These are phyloP conservation scores for Medicago truncatula DNA, from an alignment of 306 rosid species.

Conservation along the genomic window MtrunA17r5.0-ANR NC_053045.1:47815501-47816000, in stretches of 20 bases:
- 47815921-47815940: background rate
- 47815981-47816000: too few relatives aligned
- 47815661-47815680: slow-evolving; percentile 31
- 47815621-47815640: background rate
- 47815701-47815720: slow-evolving; percentile 49
- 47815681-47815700: slow-evolving; percentile 42
- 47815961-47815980: background rate
- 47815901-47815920: slow-evolving; percentile 25
- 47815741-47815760: slow-evolving; percentile 54
- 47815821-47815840: slow-evolving; percentile 60
- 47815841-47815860: slow-evolving; percentile 50
- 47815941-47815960: background rate
- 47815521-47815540: background rate
- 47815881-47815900: slow-evolving; percentile 56
- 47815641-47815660: background rate
- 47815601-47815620: background rate
- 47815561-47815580: background rate
- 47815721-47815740: slow-evolving; percentile 61
- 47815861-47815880: slow-evolving; percentile 65
- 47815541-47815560: background rate
- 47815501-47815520: background rate
- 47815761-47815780: slow-evolving; percentile 59
- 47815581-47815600: background rate
- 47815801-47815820: slow-evolving; percentile 51
- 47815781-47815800: slow-evolving; percentile 48